These are phyloP conservation scores for Ceratocystis ficicola DNA, from an alignment of 2,329 filamentous ascomycete species.

Conservation along the genomic window DNA sequence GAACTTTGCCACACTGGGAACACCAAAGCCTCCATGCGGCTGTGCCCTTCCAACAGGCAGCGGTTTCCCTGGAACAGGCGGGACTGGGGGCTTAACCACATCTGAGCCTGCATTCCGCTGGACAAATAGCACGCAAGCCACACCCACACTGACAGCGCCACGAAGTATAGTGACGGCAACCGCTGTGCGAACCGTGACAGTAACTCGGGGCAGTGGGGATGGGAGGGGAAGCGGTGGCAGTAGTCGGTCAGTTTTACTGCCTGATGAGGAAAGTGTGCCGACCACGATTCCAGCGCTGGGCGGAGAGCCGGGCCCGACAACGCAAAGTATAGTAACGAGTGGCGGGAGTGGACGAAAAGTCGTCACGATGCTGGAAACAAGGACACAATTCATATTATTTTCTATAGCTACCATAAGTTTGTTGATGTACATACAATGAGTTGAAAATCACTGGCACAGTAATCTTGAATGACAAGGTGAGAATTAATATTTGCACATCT, in stretches of 20 bases:
- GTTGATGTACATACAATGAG: not conserved
- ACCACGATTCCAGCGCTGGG: conserved; percentile 19
- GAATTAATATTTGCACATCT: conserved; percentile 6
- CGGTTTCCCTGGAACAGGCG: not conserved
- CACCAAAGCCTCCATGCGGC: not conserved
- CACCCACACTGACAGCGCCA: not conserved
- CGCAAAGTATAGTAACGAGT: not conserved
- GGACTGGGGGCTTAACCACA: not conserved
- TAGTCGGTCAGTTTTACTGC: conserved; percentile 8
- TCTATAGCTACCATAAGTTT: not conserved
- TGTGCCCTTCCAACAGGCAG: not conserved
- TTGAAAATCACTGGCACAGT: not conserved
- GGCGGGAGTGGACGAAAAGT: not conserved
- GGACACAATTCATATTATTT: not conserved
- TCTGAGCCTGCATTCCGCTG: conserved; percentile 2
- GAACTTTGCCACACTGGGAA: conserved; percentile 18
- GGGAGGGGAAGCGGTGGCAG: not conserved
- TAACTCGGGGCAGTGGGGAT: conserved; percentile 1
- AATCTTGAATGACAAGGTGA: not conserved
- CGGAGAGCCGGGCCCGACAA: conserved; percentile 5
- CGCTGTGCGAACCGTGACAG: conserved; percentile 16
- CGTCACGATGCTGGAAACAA: not conserved
- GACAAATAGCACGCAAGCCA: conserved; percentile 5
- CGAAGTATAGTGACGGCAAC: conserved; percentile 15
- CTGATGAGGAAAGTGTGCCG: conserved; percentile 16